These are phyloP conservation scores for Venturia pyrina DNA, from an alignment of 2,329 filamentous ascomycete species.

Conservation along the genomic window DNA sequence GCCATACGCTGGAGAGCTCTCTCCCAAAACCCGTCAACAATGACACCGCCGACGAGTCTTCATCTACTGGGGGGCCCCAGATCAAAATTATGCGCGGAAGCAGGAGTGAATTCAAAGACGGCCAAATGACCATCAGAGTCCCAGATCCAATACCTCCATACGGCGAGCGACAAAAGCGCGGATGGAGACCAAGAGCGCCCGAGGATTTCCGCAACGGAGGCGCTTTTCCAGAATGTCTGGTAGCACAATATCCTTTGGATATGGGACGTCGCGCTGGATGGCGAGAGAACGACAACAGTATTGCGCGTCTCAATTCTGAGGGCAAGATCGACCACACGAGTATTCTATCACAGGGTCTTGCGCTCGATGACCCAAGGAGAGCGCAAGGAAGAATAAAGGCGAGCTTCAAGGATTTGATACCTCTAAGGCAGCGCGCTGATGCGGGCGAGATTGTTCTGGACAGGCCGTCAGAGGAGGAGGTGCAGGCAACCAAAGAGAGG, in stretches of 20 bases:
- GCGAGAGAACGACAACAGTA: constrained; percentile 52
- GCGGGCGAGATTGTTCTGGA: constrained; percentile 84
- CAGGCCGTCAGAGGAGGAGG: constrained; percentile 73
- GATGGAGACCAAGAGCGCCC: constrained; percentile 80
- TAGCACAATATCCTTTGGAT: constrained; percentile 90
- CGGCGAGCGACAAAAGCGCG: constrained; percentile 58
- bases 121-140: background rate
- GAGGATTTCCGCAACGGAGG: constrained; percentile 96
- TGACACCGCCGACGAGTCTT: background rate
- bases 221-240: constrained; percentile 85
- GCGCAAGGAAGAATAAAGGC: constrained; percentile 76
- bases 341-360: constrained; percentile 80
- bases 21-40: background rate
- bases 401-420: constrained; percentile 94
- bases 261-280: constrained; percentile 72
- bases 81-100: constrained; percentile 2
- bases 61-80: background rate
- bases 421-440: constrained; percentile 82
- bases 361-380: background rate
- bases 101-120: constrained; percentile 2
- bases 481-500: constrained; percentile 72
- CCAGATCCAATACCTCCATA: constrained; percentile 48
- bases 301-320: background rate
- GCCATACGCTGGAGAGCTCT: background rate
- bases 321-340: constrained; percentile 63